These are phyloP conservation scores for Pluteus cervinus DNA, from an alignment of 768 basidiomycete species.

Conservation along the genomic window DNA sequence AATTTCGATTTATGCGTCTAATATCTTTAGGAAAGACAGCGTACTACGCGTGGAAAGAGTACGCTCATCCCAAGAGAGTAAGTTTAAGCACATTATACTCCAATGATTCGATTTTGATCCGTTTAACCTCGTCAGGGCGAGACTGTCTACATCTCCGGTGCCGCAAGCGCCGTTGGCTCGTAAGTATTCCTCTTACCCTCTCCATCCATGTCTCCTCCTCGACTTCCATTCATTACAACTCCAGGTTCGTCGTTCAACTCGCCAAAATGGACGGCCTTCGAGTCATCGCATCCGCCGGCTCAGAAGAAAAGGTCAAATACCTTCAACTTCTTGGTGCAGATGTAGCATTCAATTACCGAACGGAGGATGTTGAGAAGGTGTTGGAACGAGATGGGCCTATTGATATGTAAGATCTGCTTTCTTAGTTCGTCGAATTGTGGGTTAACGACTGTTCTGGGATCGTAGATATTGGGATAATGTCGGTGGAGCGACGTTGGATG, in stretches of 20 bases:
- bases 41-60: constrained; percentile 35
- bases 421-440: background rate
- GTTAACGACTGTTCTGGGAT: background rate
- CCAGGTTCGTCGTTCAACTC: constrained; percentile 42
- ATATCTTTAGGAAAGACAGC: constrained; percentile 28
- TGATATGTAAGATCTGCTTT: constrained; percentile 28
- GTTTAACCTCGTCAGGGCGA: constrained; percentile 24
- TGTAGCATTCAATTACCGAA: constrained; percentile 74
- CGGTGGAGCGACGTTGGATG: constrained; percentile 53
- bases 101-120: background rate
- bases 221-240: background rate
- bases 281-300: constrained; percentile 68
- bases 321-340: constrained; percentile 60
- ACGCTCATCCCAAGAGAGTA: constrained; percentile 31
- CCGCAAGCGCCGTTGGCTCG: constrained; percentile 55
- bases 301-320: constrained; percentile 67
- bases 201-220: background rate
- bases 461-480: constrained; percentile 52
- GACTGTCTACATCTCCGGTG: constrained; percentile 33
- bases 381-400: constrained; percentile 49
- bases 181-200: constrained; percentile 21
- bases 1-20: background rate
- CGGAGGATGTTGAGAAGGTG: constrained; percentile 40
- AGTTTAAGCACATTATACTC: background rate
- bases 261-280: constrained; percentile 49